A percentile compares a stretch with the other conserved stretches of the same genome.
Evolutionary conservation across 2,329 filamentous ascomycete genomes (phyloP).

Genomic region (Pseudogymnoascus sp.): DNA sequence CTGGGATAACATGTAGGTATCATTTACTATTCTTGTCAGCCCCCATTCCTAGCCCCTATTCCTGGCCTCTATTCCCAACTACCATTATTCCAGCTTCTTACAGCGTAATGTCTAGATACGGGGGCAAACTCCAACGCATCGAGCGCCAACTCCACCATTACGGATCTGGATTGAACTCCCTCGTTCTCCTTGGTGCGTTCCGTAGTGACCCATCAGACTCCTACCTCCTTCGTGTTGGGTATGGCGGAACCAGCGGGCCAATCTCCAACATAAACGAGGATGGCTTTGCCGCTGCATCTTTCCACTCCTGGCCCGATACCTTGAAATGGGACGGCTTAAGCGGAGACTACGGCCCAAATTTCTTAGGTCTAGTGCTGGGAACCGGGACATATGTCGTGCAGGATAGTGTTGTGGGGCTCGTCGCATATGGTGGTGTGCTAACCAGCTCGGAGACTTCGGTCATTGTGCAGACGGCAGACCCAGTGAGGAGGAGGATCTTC

Average conservation of each 20-base stretch:
- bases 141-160: conserved; percentile 54
- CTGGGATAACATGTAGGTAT: conserved; percentile 48
- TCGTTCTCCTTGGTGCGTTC: conserved; percentile 47
- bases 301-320: conserved; percentile 50
- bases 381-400: conserved; percentile 43
- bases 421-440: conserved; percentile 43
- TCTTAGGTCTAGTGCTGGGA: conserved; percentile 44
- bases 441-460: conserved; percentile 21
- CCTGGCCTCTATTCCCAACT: neutral
- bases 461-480: conserved; percentile 37
- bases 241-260: conserved; percentile 45
- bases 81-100: neutral
- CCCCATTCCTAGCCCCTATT: neutral
- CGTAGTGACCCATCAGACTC: conserved; percentile 38
- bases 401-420: conserved; percentile 38
- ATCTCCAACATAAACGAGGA: conserved; percentile 48
- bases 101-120: neutral
- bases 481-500: conserved; percentile 41
- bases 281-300: conserved; percentile 48
- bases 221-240: conserved; percentile 47
- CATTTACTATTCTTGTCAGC: neutral
- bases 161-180: conserved; percentile 50
- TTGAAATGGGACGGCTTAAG: conserved; percentile 50
- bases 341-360: conserved; percentile 51
- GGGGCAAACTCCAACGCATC: conserved; percentile 32